Base-by-base conservation (phyloP, 805 yeast species). In the Candida berthetii region DNA sequence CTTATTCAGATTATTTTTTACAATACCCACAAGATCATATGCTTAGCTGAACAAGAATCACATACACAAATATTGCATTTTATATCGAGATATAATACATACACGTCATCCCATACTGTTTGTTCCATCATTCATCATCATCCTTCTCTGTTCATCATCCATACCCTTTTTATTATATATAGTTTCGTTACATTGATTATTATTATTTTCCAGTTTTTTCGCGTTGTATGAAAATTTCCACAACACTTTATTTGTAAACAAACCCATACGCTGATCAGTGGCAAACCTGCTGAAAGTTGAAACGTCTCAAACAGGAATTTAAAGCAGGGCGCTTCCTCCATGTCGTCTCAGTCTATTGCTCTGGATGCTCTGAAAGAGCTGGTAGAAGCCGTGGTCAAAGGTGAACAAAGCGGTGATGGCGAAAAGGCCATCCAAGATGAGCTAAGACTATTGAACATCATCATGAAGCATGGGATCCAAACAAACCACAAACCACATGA, bases 381-480 rank as follows among this genome's bases (percentile, higher is more conserved):
- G 10, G 42, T 48, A 5, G 48, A 48, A 28, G 33, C 50, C 0
- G 45, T 47, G n/a, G 34, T 47, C 14, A 39, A 42, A 4, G 48
- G 45, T 8, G 47, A 31, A 11, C 17, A 31, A 9, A 17, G 3
- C 4, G 15, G 7, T 31, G 19, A 31, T 10, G 19, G 34, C 17
- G 11, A 31, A 7, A 31, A 31, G 17, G 6, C 34, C 13, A 17
- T 16, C 6, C 17, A 31, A 4, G 19, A 15, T 15, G 34, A 31
- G 17, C 44, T 48, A 33, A 46, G 45, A 29, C 43, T 47, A 19
- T 39, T 55, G 16, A 38, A 40, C 14, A 44, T 54, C 35, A 55
- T 55, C 36, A 41, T 55, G 20, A 45, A 44, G 18, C 52, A 48
- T 24, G 58, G 60, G 10, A 41, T 51, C 8, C 48, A 46, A 16